These are phyloP conservation scores for Hanseniaspora valbyensis DNA, from an alignment of 805 yeast genomes.

Conservation along the genomic window DNA sequence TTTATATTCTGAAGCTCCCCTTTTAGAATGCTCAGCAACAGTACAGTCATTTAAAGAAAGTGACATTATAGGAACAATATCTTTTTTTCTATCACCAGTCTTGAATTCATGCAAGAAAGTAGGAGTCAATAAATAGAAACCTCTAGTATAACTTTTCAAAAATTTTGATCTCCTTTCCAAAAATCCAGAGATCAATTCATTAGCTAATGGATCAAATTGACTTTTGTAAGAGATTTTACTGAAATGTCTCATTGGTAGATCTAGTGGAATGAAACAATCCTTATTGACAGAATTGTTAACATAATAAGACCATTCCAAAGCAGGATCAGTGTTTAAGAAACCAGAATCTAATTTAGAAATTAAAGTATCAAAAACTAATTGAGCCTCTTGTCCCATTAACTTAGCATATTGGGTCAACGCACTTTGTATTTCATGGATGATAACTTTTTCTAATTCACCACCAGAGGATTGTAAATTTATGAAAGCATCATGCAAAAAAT, in stretches of 20 bases:
- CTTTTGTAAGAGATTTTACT: slow-evolving; percentile 55
- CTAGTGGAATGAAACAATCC: slow-evolving; percentile 53
- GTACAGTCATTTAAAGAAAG: slow-evolving; percentile 67
- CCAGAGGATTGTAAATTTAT: slow-evolving; percentile 80
- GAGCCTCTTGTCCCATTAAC: slow-evolving; percentile 61
- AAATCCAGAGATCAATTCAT: slow-evolving; percentile 61
- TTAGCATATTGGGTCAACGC: slow-evolving; percentile 65
- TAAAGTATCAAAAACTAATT: slow-evolving; percentile 53
- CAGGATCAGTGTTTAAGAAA: slow-evolving; percentile 64
- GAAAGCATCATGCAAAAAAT: slow-evolving; percentile 78
- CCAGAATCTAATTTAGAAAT: slow-evolving; percentile 57
- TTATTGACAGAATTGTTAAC: slow-evolving; percentile 9
- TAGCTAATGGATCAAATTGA: slow-evolving; percentile 58
- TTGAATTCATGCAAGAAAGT: slow-evolving; percentile 84
- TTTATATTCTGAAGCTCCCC: slow-evolving; percentile 58
- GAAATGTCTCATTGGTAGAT: slow-evolving; percentile 53
- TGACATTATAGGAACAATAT: slow-evolving; percentile 73
- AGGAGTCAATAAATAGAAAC: slow-evolving; percentile 86
- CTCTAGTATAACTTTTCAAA: slow-evolving; percentile 79
- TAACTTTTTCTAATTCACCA: slow-evolving; percentile 76
- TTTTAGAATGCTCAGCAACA: slow-evolving; percentile 70
- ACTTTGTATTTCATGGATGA: slow-evolving; percentile 74
- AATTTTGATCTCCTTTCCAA: slow-evolving; percentile 86
- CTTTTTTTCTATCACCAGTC: slow-evolving; percentile 67
- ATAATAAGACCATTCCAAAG: slow-evolving; percentile 65